These are phyloP conservation scores for Solanum tarapatanum DNA, from an alignment of 257 asterid species.

Conservation along the genomic window DNA sequence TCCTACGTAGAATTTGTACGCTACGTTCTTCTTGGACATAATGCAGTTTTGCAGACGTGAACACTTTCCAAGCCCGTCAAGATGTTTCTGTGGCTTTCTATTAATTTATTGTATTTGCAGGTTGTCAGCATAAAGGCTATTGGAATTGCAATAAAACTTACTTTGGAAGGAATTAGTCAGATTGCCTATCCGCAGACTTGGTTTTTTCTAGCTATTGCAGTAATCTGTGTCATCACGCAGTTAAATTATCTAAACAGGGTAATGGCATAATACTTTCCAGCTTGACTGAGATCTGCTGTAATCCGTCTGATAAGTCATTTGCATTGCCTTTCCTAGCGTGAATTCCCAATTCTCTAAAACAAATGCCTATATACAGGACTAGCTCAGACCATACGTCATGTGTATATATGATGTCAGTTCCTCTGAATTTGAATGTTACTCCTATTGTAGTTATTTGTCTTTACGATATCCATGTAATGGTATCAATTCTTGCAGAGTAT, in stretches of 20 bases:
- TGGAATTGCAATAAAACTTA: slow-evolving; percentile 83
- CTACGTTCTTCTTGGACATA: neutral
- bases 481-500: neutral
- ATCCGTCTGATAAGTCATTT: neutral
- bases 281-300: neutral
- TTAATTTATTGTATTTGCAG: slow-evolving; percentile 18
- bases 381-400: neutral
- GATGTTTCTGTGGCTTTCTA: neutral
- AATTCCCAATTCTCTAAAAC: neutral
- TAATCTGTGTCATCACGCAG: slow-evolving; percentile 55
- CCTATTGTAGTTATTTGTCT: neutral
- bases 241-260: slow-evolving; percentile 88
- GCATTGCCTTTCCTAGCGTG: neutral
- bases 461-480: neutral
- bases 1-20: neutral
- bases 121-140: slow-evolving; percentile 86
- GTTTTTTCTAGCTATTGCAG: slow-evolving; percentile 60
- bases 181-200: slow-evolving; percentile 60
- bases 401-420: neutral
- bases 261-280: neutral
- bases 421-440: neutral
- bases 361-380: neutral
- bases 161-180: slow-evolving; percentile 73
- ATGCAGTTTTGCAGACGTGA: neutral
- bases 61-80: neutral